Evolutionary conservation across 495 filamentous ascomycete species (phyloP).

Genomic region (Lindgomyces ingoldianus): DNA sequence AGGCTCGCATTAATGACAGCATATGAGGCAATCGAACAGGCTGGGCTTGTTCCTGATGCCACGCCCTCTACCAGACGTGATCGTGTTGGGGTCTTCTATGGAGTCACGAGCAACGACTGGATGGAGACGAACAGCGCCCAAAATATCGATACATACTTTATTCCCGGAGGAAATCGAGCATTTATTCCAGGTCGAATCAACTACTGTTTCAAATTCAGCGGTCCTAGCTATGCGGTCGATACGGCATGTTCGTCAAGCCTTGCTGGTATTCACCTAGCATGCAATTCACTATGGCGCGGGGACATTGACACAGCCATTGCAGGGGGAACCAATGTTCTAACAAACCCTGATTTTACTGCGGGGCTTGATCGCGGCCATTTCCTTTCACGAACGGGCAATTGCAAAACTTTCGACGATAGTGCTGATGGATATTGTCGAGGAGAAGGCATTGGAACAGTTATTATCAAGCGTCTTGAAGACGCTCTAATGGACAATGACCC

Average conservation of each 20-base stretch:
- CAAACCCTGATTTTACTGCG: conserved; percentile 35
- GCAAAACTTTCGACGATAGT: conserved; percentile 36
- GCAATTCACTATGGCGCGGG: conserved; percentile 29
- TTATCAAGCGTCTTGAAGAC: conserved; percentile 34
- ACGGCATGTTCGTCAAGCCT: conserved; percentile 39
- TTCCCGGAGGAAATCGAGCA: no score
- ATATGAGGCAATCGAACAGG: no score
- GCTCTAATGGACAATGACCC: conserved; percentile 41
- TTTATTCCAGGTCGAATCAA: no score
- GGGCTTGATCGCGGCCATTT: conserved; percentile 37
- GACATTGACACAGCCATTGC: conserved; percentile 35
- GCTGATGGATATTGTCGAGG: conserved; percentile 43
- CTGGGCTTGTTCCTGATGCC: no score
- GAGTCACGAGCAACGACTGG: no score
- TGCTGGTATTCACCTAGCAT: conserved; percentile 37
- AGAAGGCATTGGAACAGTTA: conserved; percentile 50
- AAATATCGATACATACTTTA: no score
- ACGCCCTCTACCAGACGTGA: no score
- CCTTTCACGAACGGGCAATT: conserved; percentile 33
- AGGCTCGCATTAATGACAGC: no score
- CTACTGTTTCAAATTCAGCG: conserved; percentile 8
- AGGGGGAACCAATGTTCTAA: conserved; percentile 39
- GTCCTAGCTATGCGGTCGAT: conserved; percentile 20
- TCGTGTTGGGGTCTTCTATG: no score
- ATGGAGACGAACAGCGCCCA: no score